Percentiles rank a stretch among this genome's conserved stretches.
Evolutionary conservation across 768 basidiomycete species (phyloP).

Genomic region (Lactarius indigo): DNA sequence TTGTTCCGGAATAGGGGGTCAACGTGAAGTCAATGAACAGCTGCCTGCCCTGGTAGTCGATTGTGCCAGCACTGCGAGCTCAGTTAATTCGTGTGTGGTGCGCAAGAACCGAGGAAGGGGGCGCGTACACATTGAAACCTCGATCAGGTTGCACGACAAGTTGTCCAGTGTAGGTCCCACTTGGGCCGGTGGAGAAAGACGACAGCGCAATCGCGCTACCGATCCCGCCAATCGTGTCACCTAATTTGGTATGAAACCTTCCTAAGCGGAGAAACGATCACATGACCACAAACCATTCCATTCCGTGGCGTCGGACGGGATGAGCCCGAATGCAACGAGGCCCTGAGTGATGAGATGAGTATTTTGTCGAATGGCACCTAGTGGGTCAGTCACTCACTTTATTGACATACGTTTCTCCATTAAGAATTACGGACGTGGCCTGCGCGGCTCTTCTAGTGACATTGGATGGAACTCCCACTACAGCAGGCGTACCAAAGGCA

Average conservation of each 20-base stretch:
- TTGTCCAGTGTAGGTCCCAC: constrained; percentile 47
- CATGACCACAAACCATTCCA: constrained; percentile 37
- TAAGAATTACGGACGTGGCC: constrained; percentile 34
- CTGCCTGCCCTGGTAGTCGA: constrained; percentile 63
- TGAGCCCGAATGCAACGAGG: constrained; percentile 57
- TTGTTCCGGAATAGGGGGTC: constrained; percentile 48
- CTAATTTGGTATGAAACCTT: constrained; percentile 18
- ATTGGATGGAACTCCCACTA: not conserved
- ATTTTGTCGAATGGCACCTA: too few relatives aligned
- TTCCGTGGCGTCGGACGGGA: constrained; percentile 53
- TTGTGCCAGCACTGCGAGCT: constrained; percentile 42
- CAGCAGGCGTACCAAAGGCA: not conserved
- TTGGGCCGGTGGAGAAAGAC: constrained; percentile 37
- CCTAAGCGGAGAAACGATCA: too few relatives aligned
- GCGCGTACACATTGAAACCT: constrained; percentile 54
- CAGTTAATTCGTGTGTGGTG: not conserved
- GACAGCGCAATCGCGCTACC: constrained; percentile 61
- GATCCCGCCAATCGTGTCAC: constrained; percentile 58
- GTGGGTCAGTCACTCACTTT: constrained; percentile 31
- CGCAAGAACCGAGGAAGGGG: not conserved
- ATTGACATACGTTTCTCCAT: constrained; percentile 43
- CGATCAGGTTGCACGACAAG: constrained; percentile 56
- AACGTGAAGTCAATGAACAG: constrained; percentile 58
- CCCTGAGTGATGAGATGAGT: constrained; percentile 36
- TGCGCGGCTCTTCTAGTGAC: not conserved